phyloP scores from a whole-genome alignment of 352 stramenopile species.

The Phytophthora hybrid region DNA sequence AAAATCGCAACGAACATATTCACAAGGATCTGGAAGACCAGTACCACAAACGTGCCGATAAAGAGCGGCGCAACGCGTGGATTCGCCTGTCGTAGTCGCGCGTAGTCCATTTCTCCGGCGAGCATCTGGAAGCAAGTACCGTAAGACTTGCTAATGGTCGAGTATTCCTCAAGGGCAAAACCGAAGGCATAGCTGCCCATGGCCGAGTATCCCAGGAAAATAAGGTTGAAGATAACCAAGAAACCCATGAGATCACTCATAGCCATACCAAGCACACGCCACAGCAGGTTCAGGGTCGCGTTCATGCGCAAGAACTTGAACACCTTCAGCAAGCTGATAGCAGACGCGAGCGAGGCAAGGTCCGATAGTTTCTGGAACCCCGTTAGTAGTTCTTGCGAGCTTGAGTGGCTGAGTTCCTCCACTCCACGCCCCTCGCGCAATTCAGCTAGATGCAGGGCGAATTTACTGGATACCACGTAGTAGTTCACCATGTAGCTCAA shows the following conservation, averaged over 20 bases:
- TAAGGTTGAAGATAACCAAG: conserved; percentile 90
- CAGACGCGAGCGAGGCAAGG: conserved; percentile 73
- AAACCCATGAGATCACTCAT: conserved; percentile 89
- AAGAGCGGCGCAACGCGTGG: conserved; percentile 82
- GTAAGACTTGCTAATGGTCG: conserved; percentile 83
- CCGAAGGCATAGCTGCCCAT: conserved; percentile 90
- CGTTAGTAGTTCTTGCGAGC: conserved; percentile 67
- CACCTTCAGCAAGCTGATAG: conserved; percentile 86
- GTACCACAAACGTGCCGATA: conserved; percentile 86
- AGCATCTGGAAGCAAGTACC: conserved; percentile 91
- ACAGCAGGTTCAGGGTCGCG: conserved; percentile 87
- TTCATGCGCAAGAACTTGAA: conserved; percentile 93
- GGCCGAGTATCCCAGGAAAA: conserved; percentile 86
- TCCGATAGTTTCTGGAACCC: conserved; percentile 83
- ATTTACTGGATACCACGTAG: conserved; percentile 67
- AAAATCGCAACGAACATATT: conserved; percentile 93
- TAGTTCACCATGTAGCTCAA: conserved; percentile 77
- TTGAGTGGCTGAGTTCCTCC: conserved; percentile 70
- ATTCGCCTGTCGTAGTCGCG: conserved; percentile 79
- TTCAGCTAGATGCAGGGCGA: conserved; percentile 53
- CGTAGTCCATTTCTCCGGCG: conserved; percentile 85
- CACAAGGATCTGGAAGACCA: conserved; percentile 89
- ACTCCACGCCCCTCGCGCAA: conserved; percentile 46
- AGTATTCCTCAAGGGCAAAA: conserved; percentile 86
- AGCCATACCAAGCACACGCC: conserved; percentile 85